Conservation (phyloP, 768 basidiomycete species). For the Psilocybe sp. region DNA sequence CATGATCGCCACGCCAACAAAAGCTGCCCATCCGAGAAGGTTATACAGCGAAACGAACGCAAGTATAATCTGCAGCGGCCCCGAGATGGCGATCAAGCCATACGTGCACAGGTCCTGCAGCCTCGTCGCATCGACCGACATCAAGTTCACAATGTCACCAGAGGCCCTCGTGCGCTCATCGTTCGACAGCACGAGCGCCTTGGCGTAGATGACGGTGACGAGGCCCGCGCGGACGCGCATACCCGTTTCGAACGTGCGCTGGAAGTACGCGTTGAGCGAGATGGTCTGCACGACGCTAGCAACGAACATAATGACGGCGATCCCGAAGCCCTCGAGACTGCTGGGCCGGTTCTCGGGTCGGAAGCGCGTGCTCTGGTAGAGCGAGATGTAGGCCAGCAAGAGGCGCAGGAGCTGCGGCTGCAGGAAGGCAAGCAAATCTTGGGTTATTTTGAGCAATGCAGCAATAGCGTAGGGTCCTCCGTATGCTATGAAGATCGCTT, state of each 20-base stretch:
- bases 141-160: slow-evolving; percentile 93
- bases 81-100: slow-evolving; percentile 81
- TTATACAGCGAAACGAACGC: slow-evolving; percentile 90
- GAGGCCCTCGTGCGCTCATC: slow-evolving; percentile 79
- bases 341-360: slow-evolving; percentile 28
- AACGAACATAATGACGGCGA: slow-evolving; percentile 78
- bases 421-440: slow-evolving; percentile 78
- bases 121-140: slow-evolving; percentile 82
- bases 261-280: slow-evolving; percentile 88
- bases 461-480: slow-evolving; percentile 73
- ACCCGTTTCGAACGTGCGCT: slow-evolving; percentile 77
- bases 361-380: slow-evolving; percentile 58
- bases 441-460: slow-evolving; percentile 63
- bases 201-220: slow-evolving; percentile 81
- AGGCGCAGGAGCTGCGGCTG: slow-evolving; percentile 86
- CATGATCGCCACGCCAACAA: slow-evolving; percentile 89
- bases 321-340: slow-evolving; percentile 65
- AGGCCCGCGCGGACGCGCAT: slow-evolving; percentile 95
- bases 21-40: slow-evolving; percentile 88
- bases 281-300: slow-evolving; percentile 78
- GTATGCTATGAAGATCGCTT: slow-evolving; percentile 73
- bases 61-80: slow-evolving; percentile 84
- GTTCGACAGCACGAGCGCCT: slow-evolving; percentile 82
- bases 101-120: slow-evolving; percentile 81
- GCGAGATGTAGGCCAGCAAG: slow-evolving; percentile 77